phyloP scores from a whole-genome alignment of 202 grass and related monocot genomes.

The Eragrostis tef region DNA sequence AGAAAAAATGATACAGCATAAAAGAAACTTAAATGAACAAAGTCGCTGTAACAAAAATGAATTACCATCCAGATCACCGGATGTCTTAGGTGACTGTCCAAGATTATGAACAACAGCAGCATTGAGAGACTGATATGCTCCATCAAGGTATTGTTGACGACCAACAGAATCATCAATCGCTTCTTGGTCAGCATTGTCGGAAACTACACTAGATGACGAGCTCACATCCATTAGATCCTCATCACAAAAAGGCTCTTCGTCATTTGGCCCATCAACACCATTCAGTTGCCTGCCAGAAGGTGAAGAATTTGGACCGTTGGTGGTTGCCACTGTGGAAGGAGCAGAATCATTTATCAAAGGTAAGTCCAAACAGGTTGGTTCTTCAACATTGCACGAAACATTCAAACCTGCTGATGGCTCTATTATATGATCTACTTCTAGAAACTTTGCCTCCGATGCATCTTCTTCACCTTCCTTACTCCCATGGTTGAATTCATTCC shows the following conservation, averaged over 20 bases:
- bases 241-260: slow-evolving; percentile 61
- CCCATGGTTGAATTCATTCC: slow-evolving; percentile 35
- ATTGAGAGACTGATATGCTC: slow-evolving; percentile 23
- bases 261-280: slow-evolving; percentile 49
- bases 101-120: slow-evolving; percentile 35
- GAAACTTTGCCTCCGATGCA: slow-evolving; percentile 25
- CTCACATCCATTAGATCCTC: slow-evolving; percentile 72
- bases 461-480: slow-evolving; percentile 48
- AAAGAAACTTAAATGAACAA: slow-evolving; percentile 5
- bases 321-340: slow-evolving; percentile 43
- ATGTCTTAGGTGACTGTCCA: slow-evolving; percentile 49
- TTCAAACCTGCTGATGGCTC: slow-evolving; percentile 35
- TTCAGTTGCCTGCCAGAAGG: slow-evolving; percentile 44
- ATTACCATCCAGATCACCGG: slow-evolving; percentile 67
- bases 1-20: not conserved
- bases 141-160: slow-evolving; percentile 42
- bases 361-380: slow-evolving; percentile 38
- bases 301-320: slow-evolving; percentile 44
- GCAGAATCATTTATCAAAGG: slow-evolving; percentile 40
- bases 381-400: slow-evolving; percentile 41
- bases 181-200: slow-evolving; percentile 42
- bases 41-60: slow-evolving; percentile 29
- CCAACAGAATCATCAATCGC: slow-evolving; percentile 38
- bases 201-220: slow-evolving; percentile 63
- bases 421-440: slow-evolving; percentile 46